Evolutionary conservation across 352 stramenopile genomes (phyloP).

Genomic region (Phytophthora litchii): DNA sequence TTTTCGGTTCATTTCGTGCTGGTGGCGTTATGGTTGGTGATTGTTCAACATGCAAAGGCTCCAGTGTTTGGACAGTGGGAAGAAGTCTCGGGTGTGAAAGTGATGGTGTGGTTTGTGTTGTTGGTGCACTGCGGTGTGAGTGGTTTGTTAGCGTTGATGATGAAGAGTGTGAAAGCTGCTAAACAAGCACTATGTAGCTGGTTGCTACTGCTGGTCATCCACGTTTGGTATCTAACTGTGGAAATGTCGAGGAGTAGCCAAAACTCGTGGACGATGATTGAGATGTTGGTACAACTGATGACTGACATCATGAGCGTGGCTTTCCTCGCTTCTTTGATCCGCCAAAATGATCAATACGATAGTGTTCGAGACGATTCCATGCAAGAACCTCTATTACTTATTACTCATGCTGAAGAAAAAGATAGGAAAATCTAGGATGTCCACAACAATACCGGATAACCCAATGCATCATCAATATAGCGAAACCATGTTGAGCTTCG

Average conservation of each 20-base stretch:
- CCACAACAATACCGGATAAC: no score
- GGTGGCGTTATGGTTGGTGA: conserved; percentile 17
- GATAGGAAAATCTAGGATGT: no score
- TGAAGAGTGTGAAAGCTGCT: conserved; percentile 8
- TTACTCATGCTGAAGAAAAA: neutral
- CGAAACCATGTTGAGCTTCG: no score
- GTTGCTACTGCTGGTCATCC: conserved; percentile 12
- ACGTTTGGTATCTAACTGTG: conserved; percentile 9
- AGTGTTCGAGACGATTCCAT: neutral
- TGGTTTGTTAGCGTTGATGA: conserved; percentile 5
- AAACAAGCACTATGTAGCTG: conserved; percentile 9
- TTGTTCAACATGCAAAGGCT: conserved; percentile 8
- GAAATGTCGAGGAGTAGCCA: neutral
- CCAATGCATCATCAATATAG: no score
- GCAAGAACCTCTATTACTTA: conserved; percentile 6
- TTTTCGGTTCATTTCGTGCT: conserved; percentile 22
- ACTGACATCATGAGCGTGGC: conserved; percentile 6
- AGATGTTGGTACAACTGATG: conserved; percentile 19
- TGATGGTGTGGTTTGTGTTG: conserved; percentile 14
- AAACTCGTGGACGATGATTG: conserved; percentile 1
- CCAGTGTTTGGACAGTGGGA: conserved; percentile 19
- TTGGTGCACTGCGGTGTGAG: conserved; percentile 13
- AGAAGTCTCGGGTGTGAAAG: conserved; percentile 9
- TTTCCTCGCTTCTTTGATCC: conserved; percentile 10
- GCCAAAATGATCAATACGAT: neutral